These are phyloP conservation scores for Lichtheimia hyalospora DNA, from an alignment of 371 early-diverging fungal genomes.

Conservation along the genomic window DNA sequence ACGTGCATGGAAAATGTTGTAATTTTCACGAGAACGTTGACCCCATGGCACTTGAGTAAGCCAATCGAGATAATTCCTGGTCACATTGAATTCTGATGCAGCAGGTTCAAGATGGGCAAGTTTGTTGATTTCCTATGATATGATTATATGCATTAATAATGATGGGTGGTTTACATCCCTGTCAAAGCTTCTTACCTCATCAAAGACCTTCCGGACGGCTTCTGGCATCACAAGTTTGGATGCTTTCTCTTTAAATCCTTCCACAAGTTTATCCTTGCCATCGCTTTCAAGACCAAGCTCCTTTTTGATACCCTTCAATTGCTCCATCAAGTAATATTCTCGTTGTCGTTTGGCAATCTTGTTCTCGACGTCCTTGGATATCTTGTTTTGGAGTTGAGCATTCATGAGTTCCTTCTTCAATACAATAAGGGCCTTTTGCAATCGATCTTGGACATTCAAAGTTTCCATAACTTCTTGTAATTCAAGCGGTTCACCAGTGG, in stretches of 20 bases:
- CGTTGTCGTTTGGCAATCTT: constrained; percentile 95
- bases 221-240: constrained; percentile 86
- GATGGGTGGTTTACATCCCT: background rate
- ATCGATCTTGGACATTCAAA: constrained; percentile 84
- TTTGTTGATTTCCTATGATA: constrained; percentile 80
- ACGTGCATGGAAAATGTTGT: constrained; percentile 80
- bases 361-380: constrained; percentile 93
- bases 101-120: constrained; percentile 93
- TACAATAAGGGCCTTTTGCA: constrained; percentile 88
- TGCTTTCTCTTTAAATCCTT: constrained; percentile 87
- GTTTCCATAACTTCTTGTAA: constrained; percentile 91
- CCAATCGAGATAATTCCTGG: constrained; percentile 97
- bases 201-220: constrained; percentile 90
- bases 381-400: constrained; percentile 94
- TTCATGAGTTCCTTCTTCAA: constrained; percentile 96
- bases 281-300: constrained; percentile 95
- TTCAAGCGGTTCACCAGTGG: constrained; percentile 88
- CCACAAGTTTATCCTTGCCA: constrained; percentile 95
- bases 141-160: background rate
- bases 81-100: constrained; percentile 96
- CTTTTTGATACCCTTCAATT: constrained; percentile 97
- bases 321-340: constrained; percentile 98
- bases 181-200: constrained; percentile 62
- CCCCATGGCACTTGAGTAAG: constrained; percentile 98
- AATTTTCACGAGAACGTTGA: constrained; percentile 83